Evolutionary conservation across 306 rosid species (phyloP).

Genomic region (Vigna radiata): DNA sequence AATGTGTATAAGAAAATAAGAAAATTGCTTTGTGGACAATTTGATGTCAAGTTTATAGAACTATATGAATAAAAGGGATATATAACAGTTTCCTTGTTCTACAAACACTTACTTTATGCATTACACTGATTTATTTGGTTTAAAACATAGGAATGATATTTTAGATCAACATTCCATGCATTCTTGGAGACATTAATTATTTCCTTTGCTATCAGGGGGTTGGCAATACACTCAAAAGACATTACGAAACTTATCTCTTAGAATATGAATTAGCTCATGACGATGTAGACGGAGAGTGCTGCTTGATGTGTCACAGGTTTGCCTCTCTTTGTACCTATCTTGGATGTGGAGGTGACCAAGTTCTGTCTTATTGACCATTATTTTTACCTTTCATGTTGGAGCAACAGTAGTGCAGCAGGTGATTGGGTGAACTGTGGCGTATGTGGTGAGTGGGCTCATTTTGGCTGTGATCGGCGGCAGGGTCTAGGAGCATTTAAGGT

Average conservation of each 20-base stretch:
- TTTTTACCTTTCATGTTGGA: slow-evolving; percentile 27
- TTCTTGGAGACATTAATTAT: slow-evolving; percentile 29
- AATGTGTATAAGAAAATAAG: slow-evolving; percentile 6
- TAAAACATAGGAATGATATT: not conserved
- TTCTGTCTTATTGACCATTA: slow-evolving; percentile 34
- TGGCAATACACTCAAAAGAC: slow-evolving; percentile 94
- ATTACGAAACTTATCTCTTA: slow-evolving; percentile 90
- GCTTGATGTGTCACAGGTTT: slow-evolving; percentile 71
- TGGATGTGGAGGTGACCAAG: not conserved
- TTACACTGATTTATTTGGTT: not conserved
- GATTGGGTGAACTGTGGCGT: slow-evolving; percentile 98
- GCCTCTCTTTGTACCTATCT: not conserved
- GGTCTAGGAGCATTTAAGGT: slow-evolving; percentile 99
- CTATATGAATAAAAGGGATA: slow-evolving; percentile 24
- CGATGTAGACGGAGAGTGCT: slow-evolving; percentile 97
- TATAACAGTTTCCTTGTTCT: not conserved
- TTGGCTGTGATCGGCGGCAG: slow-evolving; percentile 94
- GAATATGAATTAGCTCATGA: slow-evolving; percentile 96
- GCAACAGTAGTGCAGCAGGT: slow-evolving; percentile 94
- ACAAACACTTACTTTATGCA: not conserved
- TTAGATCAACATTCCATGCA: slow-evolving; percentile 21
- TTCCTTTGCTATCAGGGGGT: slow-evolving; percentile 77
- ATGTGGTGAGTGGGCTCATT: slow-evolving; percentile 99
- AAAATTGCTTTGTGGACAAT: not conserved
- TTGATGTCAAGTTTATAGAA: slow-evolving; percentile 3